These are phyloP conservation scores for Trichoderma atroviride DNA, from an alignment of 2,329 filamentous ascomycete species.

Conservation along the genomic window DNA sequence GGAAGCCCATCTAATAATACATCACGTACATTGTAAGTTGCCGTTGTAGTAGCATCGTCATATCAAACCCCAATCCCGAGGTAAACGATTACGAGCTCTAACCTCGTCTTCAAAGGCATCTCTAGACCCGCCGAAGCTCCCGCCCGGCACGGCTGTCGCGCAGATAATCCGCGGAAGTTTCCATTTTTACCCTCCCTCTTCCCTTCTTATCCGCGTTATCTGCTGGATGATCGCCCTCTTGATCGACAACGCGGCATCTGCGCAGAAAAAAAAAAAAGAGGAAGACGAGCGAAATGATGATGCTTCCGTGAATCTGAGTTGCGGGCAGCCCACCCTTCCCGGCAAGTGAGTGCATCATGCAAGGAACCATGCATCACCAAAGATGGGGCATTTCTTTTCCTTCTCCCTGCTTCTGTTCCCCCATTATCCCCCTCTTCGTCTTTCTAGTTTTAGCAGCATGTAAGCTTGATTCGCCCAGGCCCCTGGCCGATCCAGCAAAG, in stretches of 20 bases:
- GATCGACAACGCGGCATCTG: constrained; percentile 1
- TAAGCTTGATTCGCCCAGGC: background rate
- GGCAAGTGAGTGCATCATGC: constrained; percentile 23
- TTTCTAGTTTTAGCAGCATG: background rate
- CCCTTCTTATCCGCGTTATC: background rate
- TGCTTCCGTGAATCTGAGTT: background rate
- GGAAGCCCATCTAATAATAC: background rate
- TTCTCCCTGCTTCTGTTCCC: background rate
- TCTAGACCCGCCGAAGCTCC: constrained; percentile 3
- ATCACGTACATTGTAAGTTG: background rate
- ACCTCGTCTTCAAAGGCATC: background rate
- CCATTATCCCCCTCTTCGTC: background rate
- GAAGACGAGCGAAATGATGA: background rate
- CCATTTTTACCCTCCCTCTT: constrained; percentile 11
- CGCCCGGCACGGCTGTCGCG: constrained; percentile 8
- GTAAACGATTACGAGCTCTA: background rate
- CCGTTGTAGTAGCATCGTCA: background rate
- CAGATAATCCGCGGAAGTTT: background rate
- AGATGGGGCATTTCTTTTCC: background rate
- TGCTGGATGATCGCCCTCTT: background rate
- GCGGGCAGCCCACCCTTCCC: background rate
- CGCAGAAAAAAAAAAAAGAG: background rate
- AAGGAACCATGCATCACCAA: constrained; percentile 29
- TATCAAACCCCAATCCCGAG: background rate
- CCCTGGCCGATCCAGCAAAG: constrained; percentile 33